These are phyloP conservation scores for Diaporthe capsici DNA, from an alignment of 2,329 filamentous ascomycete genomes.

Conservation along the genomic window DNA sequence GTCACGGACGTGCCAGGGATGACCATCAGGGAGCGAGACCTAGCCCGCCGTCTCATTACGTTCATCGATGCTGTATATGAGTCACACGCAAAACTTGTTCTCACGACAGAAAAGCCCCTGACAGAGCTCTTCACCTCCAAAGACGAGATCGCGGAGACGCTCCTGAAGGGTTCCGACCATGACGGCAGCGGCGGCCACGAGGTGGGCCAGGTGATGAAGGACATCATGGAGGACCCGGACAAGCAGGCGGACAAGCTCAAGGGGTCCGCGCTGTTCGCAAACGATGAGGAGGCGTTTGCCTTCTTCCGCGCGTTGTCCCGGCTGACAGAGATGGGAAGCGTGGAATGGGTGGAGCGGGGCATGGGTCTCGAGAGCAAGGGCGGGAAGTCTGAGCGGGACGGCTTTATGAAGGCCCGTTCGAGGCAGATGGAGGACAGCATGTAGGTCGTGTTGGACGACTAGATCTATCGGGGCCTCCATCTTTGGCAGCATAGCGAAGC, in stretches of 20 bases:
- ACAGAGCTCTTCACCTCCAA: slow-evolving; percentile 87
- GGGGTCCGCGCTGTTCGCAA: slow-evolving; percentile 87
- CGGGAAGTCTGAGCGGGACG: slow-evolving; percentile 75
- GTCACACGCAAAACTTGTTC: slow-evolving; percentile 89
- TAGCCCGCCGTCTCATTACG: slow-evolving; percentile 94
- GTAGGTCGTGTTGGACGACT: slow-evolving; percentile 53
- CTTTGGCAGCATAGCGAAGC: slow-evolving; percentile 37
- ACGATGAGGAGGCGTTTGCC: slow-evolving; percentile 96
- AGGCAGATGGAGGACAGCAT: slow-evolving; percentile 78
- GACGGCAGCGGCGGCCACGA: slow-evolving; percentile 61
- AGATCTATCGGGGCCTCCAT: neutral
- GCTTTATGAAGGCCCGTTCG: slow-evolving; percentile 76
- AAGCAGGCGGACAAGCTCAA: slow-evolving; percentile 89
- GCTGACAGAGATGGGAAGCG: slow-evolving; percentile 92
- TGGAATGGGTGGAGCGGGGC: slow-evolving; percentile 92
- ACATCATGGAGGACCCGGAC: slow-evolving; percentile 89
- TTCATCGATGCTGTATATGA: slow-evolving; percentile 99
- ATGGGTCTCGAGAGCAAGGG: slow-evolving; percentile 76
- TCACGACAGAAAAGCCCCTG: slow-evolving; percentile 90
- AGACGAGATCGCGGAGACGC: slow-evolving; percentile 74
- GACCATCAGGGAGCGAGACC: slow-evolving; percentile 87
- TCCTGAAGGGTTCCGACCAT: slow-evolving; percentile 62
- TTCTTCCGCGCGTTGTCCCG: slow-evolving; percentile 91
- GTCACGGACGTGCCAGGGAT: slow-evolving; percentile 93
- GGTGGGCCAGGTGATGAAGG: slow-evolving; percentile 79